A percentile compares a stretch with the other conserved stretches of the same genome.
Evolutionary conservation across 352 stramenopile species (phyloP).

Genomic region (Phytophthora nicotianae): DNA sequence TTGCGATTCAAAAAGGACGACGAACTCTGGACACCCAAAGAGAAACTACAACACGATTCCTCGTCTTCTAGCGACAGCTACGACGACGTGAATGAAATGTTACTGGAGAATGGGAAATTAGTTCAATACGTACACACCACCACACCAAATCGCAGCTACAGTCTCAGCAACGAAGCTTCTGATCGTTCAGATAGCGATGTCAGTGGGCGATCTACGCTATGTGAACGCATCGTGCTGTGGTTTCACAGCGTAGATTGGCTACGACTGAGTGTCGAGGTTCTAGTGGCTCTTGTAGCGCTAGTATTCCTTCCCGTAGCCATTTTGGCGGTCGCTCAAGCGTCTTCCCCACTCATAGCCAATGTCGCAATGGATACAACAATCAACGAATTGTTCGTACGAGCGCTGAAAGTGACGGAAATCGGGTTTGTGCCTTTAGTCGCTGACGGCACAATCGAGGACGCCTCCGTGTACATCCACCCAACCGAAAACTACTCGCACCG

Average conservation of each 20-base stretch:
- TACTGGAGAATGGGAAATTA: constrained; percentile 23
- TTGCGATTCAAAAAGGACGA: constrained; percentile 15
- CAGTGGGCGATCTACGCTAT: not conserved
- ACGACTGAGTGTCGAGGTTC: constrained; percentile 6
- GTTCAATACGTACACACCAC: constrained; percentile 13
- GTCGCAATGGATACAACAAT: constrained; percentile 34
- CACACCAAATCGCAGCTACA: constrained; percentile 26
- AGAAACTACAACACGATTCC: constrained; percentile 12
- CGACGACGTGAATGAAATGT: constrained; percentile 19
- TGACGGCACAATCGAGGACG: constrained; percentile 25
- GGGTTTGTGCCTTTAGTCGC: constrained; percentile 31
- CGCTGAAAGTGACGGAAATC: not conserved
- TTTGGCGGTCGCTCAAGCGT: constrained; percentile 24
- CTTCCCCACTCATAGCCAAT: constrained; percentile 30
- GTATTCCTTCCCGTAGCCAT: constrained; percentile 22
- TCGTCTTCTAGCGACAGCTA: constrained; percentile 20
- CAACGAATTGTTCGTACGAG: constrained; percentile 23
- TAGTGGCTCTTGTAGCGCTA: constrained; percentile 6
- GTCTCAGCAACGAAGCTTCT: not conserved
- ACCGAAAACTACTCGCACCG: constrained; percentile 53
- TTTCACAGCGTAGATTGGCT: constrained; percentile 21
- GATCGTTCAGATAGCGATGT: not conserved
- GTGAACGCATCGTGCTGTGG: constrained; percentile 1
- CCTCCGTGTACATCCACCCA: constrained; percentile 35
- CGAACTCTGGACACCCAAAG: constrained; percentile 28